Base-by-base conservation (phyloP, 1,284 basidiomycete species). In the Cryptococcus sp. region DNA sequence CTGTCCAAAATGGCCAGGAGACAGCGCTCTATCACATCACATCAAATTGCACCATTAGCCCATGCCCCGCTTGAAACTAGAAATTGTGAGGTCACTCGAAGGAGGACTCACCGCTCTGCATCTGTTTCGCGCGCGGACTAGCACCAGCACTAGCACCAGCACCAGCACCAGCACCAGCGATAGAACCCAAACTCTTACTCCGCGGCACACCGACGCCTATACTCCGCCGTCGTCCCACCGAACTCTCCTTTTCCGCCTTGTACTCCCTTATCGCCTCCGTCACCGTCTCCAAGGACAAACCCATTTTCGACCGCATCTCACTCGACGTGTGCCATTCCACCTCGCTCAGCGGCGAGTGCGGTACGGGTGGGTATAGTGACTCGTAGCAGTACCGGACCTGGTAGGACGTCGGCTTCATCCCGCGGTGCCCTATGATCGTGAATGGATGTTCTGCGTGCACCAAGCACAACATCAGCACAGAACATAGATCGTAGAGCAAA, bases 361-460 rank as follows among this genome's bases (percentile, higher is more conserved):
- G 30, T 13, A 35, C 30, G 30, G 3, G 30, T 35, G 62, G 10
- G 1, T 11, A 7, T 1, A 49, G 13, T 1, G 51, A 39, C 5
- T 50, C 39, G 17, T 55, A 20, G 16, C 65, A 62, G 38, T 62
- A 69, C n/a, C 59, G 57, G 3, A 71, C 64, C 7, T 62, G 61
- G 43, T 64, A 68, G 20, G 38, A 15, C 19, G 46, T 27, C 13
- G 55, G 40, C 16, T 53, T 55, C 15, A 35, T 16, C 8, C 38
- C 43, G 5, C 49, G 46, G 13, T 19, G 47, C 0, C 59, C 48
- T n/a, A 71, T 53, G 13, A 71, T 64, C 10, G 57, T 62, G 22
- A 68, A 67, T 7, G 68, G 69, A 22, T 63, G 66, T 23, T 58
- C 62, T 61, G 54, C 30, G 42, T 23, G 35, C 38, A 45, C 16